Evolutionary conservation across 768 basidiomycete species (phyloP).

Genomic region (Xanthoconium stramineum): DNA sequence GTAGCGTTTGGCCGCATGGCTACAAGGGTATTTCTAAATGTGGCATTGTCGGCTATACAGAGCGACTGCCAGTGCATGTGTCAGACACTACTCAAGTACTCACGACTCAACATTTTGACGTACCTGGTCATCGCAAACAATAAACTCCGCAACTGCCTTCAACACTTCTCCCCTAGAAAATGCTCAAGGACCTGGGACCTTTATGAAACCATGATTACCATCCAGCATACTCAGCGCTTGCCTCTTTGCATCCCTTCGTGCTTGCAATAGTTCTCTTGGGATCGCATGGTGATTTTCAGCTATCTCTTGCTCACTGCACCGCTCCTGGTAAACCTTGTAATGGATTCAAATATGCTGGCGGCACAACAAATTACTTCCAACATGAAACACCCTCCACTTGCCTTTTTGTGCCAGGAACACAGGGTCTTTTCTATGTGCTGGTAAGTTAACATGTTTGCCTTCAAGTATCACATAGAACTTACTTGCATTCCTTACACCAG

Average conservation of each 20-base stretch:
- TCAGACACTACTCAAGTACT: no score
- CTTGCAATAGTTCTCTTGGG: no score
- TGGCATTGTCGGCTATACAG: background rate
- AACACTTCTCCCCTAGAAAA: background rate
- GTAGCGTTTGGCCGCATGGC: background rate
- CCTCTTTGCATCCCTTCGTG: no score
- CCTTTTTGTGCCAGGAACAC: background rate
- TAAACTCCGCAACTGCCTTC: background rate
- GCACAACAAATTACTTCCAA: background rate
- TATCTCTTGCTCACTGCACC: no score
- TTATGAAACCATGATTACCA: no score
- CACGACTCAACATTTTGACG: background rate
- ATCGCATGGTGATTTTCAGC: no score
- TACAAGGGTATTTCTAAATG: background rate
- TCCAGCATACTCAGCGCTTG: no score
- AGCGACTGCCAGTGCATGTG: no score
- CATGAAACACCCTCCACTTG: background rate
- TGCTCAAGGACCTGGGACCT: background rate
- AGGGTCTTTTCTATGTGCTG: background rate
- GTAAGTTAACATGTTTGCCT: background rate
- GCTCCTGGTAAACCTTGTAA: background rate
- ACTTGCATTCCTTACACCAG: background rate
- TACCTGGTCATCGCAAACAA: background rate
- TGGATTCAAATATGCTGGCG: background rate
- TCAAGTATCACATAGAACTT: background rate